Conservation (phyloP, 1,284 basidiomycete species). For the Afroboletus lepidellus region DNA sequence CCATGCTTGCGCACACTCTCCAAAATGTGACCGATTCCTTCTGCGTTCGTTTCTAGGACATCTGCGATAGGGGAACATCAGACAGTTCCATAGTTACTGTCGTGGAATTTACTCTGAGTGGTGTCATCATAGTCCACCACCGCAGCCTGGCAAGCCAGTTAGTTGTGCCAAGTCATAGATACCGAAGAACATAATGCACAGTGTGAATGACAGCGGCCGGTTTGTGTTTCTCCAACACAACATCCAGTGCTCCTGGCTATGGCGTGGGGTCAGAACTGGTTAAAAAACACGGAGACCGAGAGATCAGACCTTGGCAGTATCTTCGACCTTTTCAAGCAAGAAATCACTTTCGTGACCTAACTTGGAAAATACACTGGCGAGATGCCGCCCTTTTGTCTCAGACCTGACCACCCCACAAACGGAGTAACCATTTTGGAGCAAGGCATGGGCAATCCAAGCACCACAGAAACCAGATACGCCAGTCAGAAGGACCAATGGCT, state of each 20-base stretch:
- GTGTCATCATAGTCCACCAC: constrained; percentile 3
- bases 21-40: neutral
- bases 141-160: neutral
- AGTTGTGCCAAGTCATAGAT: neutral
- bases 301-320: neutral
- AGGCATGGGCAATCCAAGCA: constrained; percentile 1
- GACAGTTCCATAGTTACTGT: neutral
- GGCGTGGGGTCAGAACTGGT: neutral
- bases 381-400: neutral
- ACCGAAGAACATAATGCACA: neutral
- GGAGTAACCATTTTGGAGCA: neutral
- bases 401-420: constrained; percentile 3
- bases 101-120: neutral
- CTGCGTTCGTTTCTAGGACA: constrained; percentile 3
- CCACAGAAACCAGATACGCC: constrained; percentile 3
- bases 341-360: neutral
- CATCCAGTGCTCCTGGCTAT: neutral
- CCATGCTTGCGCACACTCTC: constrained; percentile 1
- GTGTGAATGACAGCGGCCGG: neutral
- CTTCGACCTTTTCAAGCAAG: neutral
- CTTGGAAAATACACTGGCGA: neutral
- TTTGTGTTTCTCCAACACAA: neutral
- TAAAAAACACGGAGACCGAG: neutral
- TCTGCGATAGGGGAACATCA: neutral
- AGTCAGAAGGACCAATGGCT: neutral